Evolutionary conservation across 495 filamentous ascomycete genomes (phyloP).

Genomic region (Barbatosphaeria neglecta): DNA sequence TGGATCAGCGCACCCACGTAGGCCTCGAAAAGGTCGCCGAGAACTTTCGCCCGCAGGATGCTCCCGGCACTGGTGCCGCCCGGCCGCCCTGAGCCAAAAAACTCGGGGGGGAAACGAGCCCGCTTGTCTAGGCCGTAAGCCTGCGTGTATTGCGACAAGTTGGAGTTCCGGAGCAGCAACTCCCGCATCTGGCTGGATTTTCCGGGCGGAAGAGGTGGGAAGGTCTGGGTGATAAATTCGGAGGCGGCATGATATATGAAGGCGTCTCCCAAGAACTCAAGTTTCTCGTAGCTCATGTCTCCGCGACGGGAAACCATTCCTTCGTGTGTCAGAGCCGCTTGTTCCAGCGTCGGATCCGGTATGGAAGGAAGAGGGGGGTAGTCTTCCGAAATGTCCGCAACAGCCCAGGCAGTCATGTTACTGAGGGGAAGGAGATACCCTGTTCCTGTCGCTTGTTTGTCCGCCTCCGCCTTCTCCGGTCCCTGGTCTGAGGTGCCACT

Average conservation of each 20-base stretch:
- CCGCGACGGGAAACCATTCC: conserved; percentile 23
- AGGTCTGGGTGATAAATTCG: conserved; percentile 51
- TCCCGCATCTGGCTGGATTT: conserved; percentile 56
- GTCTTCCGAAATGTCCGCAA: conserved; percentile 19
- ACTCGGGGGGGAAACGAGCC: conserved; percentile 39
- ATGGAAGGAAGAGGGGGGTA: conserved; percentile 50
- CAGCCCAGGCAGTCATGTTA: conserved; percentile 26
- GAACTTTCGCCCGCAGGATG: conserved; percentile 50
- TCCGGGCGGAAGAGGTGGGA: conserved; percentile 45
- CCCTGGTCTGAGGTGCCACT: background rate
- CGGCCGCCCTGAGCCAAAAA: conserved; percentile 17
- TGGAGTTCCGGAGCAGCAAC: conserved; percentile 64
- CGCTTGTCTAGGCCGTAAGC: conserved; percentile 56
- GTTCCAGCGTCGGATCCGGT: conserved; percentile 41
- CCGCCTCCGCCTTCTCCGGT: background rate
- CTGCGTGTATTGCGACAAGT: conserved; percentile 50
- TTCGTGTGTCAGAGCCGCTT: conserved; percentile 56
- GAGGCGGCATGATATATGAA: conserved; percentile 62
- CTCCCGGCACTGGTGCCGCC: conserved; percentile 26
- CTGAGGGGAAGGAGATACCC: background rate
- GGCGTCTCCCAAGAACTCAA: conserved; percentile 68
- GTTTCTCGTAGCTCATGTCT: conserved; percentile 49
- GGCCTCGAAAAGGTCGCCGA: conserved; percentile 80
- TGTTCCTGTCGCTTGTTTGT: background rate
- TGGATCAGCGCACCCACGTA: conserved; percentile 71